Evolutionary conservation across 1,284 basidiomycete genomes (phyloP), one percentile per base, ranked within the genome.

Genomic region (Phlebopus sp.): DNA sequence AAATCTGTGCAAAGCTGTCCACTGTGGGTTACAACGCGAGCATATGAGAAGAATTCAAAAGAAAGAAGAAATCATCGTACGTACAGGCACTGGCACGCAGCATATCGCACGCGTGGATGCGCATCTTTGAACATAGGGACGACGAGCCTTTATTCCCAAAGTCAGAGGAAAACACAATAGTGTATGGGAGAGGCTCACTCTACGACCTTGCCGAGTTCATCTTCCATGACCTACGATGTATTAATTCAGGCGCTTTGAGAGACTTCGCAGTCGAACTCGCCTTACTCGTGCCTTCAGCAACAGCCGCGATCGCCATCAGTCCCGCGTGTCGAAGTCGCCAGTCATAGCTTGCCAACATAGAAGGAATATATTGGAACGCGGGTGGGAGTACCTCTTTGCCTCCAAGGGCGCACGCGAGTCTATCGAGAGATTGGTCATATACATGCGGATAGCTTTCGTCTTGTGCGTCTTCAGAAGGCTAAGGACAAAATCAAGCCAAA

Each of bases 61-160:
- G 31, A 40, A 49, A 37, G 45, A n/a, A n/a, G n/a, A n/a, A n/a
- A n/a, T n/a, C n/a, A n/a, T n/a, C 37, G 31, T 43, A 17, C 48
- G 42, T 72, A 90, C 87, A 93, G 75, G 74, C 90, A 92, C 68
- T 92, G 90, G 65, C 90, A 89, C 35, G 92, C 89, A 1, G 88
- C 90, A 61, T 84, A 87, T 23, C 90, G 76, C 2, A 93, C 90
- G 2, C 91, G 75, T 1, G 90, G 89, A 69, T 93, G 84, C 0
- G 81, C 63, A 62, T 93, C 91, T 38, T 70, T 70, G 59, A 91
- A 90, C 72, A 84, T 79, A 0, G 88, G 86, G 0, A 77, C 77
- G 18, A 93, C 84, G 11, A 92, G 73, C 19, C 85, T 89, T 37
- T 19, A 49, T 36, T 10, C 42, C 36, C 30, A 37, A 27, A 42